phyloP scores from a whole-genome alignment of 192 early-diverging fungal species.

The Mortierella alpina region DNA sequence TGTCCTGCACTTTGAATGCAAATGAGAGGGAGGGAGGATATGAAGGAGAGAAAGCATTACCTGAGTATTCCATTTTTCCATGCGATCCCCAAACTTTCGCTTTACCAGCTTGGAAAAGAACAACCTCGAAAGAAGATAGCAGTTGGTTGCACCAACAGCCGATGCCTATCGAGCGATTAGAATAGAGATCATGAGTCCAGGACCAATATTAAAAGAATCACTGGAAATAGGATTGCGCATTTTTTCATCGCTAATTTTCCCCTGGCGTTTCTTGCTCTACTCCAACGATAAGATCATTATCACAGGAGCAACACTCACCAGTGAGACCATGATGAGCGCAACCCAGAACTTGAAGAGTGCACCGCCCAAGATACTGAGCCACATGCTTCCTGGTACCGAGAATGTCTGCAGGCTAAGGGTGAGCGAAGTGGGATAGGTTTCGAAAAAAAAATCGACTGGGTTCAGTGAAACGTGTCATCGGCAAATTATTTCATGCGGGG shows the following conservation, averaged over 20 bases:
- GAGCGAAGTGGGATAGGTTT: conserved; percentile 12
- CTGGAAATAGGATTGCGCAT: not conserved
- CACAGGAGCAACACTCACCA: conserved; percentile 42
- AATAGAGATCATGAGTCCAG: not conserved
- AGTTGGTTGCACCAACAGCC: conserved; percentile 62
- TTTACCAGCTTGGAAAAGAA: conserved; percentile 63
- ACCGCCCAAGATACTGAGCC: conserved; percentile 68
- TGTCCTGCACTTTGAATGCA: too few species aligned
- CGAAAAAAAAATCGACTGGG: not conserved
- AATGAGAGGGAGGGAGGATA: not conserved
- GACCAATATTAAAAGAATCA: not conserved
- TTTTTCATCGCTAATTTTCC: too few species aligned
- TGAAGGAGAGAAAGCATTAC: conserved; percentile 12
- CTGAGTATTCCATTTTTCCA: conserved; percentile 66
- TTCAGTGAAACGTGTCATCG: not conserved
- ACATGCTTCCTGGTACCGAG: conserved; percentile 73
- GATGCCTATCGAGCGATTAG: conserved; percentile 53
- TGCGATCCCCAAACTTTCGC: conserved; percentile 60
- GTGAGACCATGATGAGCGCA: conserved; percentile 58
- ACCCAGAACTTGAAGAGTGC: conserved; percentile 66
- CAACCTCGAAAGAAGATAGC: conserved; percentile 61
- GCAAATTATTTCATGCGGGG: not conserved
- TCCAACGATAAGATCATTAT: not conserved
- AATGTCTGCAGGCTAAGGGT: conserved; percentile 64
- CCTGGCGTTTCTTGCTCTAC: too few species aligned